A percentile compares a stretch with the other conserved stretches of the same genome.
Conservation (phyloP, 2,329 filamentous ascomycete species). For the Massarina eburnea region DNA sequence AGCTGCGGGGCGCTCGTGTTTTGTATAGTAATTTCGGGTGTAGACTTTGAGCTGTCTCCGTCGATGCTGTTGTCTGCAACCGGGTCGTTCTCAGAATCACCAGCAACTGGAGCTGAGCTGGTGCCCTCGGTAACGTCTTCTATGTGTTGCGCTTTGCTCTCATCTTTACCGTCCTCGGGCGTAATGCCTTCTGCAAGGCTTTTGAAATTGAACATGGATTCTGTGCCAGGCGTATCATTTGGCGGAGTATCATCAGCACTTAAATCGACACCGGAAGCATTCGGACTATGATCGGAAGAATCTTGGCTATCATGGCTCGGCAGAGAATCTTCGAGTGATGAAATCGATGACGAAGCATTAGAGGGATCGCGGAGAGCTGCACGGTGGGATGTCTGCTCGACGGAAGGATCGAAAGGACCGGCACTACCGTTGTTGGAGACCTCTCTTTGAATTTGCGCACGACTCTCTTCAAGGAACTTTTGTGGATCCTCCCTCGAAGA, state of each 20-base stretch:
- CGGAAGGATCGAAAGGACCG: constrained; percentile 44
- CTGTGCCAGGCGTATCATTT: constrained; percentile 55
- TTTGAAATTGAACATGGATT: constrained; percentile 89
- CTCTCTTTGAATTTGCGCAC: constrained; percentile 45
- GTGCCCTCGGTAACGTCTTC: constrained; percentile 34
- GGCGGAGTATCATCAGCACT: constrained; percentile 30
- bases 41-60: constrained; percentile 16
- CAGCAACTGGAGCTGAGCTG: constrained; percentile 1
- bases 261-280: constrained; percentile 55
- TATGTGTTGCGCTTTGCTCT: constrained; percentile 45
- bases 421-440: constrained; percentile 42
- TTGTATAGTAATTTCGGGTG: constrained; percentile 15
- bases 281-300: constrained; percentile 49
- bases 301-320: constrained; percentile 21
- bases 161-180: constrained; percentile 54
- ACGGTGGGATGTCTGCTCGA: constrained; percentile 49
- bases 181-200: constrained; percentile 85
- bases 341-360: constrained; percentile 80
- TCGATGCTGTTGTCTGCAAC: constrained; percentile 17
- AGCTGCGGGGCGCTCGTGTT: constrained; percentile 8
- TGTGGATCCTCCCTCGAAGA: constrained; percentile 44
- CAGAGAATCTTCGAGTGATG: constrained; percentile 72
- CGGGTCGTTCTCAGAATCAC: constrained; percentile 10
- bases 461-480: constrained; percentile 49
- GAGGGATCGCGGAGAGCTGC: constrained; percentile 82